phyloP scores from a whole-genome alignment of 768 basidiomycete genomes.

The Collybiopsis confluens region DNA sequence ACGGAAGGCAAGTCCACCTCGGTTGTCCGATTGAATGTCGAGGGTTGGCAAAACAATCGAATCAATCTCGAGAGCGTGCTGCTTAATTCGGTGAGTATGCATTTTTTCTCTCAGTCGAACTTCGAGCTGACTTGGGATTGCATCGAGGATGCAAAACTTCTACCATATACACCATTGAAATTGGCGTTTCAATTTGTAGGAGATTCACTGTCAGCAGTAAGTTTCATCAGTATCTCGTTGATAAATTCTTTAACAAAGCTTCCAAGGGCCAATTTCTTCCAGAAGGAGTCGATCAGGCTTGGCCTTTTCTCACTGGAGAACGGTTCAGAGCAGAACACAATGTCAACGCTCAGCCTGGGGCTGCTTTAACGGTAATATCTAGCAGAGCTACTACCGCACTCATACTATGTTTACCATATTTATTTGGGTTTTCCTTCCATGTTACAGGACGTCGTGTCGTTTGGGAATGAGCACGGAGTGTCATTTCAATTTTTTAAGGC shows the following conservation, averaged over 20 bases:
- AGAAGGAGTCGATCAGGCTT: slow-evolving; percentile 51
- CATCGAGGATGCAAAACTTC: slow-evolving; percentile 36
- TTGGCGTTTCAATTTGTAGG: slow-evolving; percentile 55
- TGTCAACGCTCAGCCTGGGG: slow-evolving; percentile 52
- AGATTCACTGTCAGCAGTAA: slow-evolving; percentile 52
- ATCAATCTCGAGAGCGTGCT: slow-evolving; percentile 45
- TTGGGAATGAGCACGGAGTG: slow-evolving; percentile 49
- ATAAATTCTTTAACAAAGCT: background rate
- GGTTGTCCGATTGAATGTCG: slow-evolving; percentile 43
- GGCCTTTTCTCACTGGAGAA: slow-evolving; percentile 51
- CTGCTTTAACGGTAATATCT: slow-evolving; percentile 35
- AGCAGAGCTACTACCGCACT: slow-evolving; percentile 4
- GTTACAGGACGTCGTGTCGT: slow-evolving; percentile 45
- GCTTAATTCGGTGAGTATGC: slow-evolving; percentile 35
- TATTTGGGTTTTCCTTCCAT: background rate
- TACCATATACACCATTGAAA: slow-evolving; percentile 40
- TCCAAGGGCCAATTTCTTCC: slow-evolving; percentile 50
- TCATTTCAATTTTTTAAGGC: slow-evolving; percentile 50
- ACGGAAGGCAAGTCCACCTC: slow-evolving; percentile 11
- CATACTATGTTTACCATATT: background rate
- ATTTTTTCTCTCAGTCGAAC: background rate
- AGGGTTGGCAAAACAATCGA: slow-evolving; percentile 59
- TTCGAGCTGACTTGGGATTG: background rate
- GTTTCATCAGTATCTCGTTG: slow-evolving; percentile 8
- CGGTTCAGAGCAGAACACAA: slow-evolving; percentile 48